Evolutionary conservation across 352 stramenopile genomes (phyloP), one percentile per base, ranked within the genome.

Genomic region (Globisporangium polare): DNA sequence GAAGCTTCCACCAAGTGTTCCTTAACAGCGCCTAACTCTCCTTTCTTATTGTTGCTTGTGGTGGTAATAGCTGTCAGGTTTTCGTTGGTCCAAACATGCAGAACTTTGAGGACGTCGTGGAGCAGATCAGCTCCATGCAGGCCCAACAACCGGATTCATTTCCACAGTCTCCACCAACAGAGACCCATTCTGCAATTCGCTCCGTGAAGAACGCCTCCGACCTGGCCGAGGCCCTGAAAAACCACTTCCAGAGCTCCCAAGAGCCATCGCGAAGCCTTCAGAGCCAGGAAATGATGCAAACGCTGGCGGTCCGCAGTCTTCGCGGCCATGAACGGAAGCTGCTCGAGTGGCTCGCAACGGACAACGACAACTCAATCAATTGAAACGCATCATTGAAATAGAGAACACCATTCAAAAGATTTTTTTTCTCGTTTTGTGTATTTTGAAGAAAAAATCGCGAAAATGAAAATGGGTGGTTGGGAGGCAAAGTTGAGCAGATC

Each of bases 101-200:
- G 58, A 93, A 93, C 59, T 93, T 90, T 59, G 42, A 49, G 24
- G 80, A 85, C 39, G 79, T 90, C 43, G 53, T 89, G 26, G 47
- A 68, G 27, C 59, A 75, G 22, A 58, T 86, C 10, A 50, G 62
- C 6, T 49, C 55, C 33, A 39, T 20, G 50, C 64, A 47, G 51
- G 43, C 17, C 33, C 50, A 37, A 8, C 33, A 12, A 39, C 2
- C 33, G 10, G 33, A 9, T 39, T 5, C 45, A 13, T 41, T 18
- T 1, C 2, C 24, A 45, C 27, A 31, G 27, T 5, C 2, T 18
- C 17, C 26, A 53, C 3, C 33, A 39, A 22, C 3, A 49, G 43
- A 49, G n/a, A 6, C 43, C 9, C 7, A 8, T n/a, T 18, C 12
- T 20, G 56, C 22, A 26, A 62, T 62, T 43, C 18, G 17, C n/a